Conservation (phyloP, 2,329 filamentous ascomycete species). For the Monosporascus sp. region DNA sequence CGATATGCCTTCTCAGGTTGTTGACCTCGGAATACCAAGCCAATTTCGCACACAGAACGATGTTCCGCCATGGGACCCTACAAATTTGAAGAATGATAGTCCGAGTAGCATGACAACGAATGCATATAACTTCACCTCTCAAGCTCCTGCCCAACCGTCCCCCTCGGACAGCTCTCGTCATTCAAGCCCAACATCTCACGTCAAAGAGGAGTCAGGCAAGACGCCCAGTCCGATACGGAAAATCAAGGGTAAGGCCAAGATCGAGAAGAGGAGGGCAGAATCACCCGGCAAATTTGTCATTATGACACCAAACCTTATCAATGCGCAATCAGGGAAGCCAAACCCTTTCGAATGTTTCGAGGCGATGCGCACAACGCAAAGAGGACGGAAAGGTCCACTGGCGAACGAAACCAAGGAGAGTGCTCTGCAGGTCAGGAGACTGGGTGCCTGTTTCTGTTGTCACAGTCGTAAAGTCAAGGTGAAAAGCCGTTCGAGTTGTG, state of each 20-base stretch:
- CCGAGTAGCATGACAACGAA: constrained; percentile 29
- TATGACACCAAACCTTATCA: constrained; percentile 48
- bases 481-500: background rate
- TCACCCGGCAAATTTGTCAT: constrained; percentile 46
- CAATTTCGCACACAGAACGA: constrained; percentile 30
- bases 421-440: constrained; percentile 47
- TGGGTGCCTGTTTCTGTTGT: constrained; percentile 55
- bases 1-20: constrained; percentile 19
- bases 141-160: constrained; percentile 19
- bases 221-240: constrained; percentile 33
- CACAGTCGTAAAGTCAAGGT: constrained; percentile 51
- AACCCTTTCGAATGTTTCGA: constrained; percentile 53
- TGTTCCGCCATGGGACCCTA: constrained; percentile 38
- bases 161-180: constrained; percentile 14
- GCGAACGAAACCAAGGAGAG: constrained; percentile 49
- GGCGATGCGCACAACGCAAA: constrained; percentile 44
- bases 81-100: constrained; percentile 28
- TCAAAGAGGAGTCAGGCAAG: constrained; percentile 20
- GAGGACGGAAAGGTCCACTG: constrained; percentile 51
- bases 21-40: constrained; percentile 33
- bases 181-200: constrained; percentile 21
- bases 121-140: constrained; percentile 22
- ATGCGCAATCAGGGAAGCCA: constrained; percentile 41
- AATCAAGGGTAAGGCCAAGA: constrained; percentile 34
- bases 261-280: constrained; percentile 40